Evolutionary conservation across 2,329 filamentous ascomycete species (phyloP).

Genomic region (Penicillium sp.): DNA sequence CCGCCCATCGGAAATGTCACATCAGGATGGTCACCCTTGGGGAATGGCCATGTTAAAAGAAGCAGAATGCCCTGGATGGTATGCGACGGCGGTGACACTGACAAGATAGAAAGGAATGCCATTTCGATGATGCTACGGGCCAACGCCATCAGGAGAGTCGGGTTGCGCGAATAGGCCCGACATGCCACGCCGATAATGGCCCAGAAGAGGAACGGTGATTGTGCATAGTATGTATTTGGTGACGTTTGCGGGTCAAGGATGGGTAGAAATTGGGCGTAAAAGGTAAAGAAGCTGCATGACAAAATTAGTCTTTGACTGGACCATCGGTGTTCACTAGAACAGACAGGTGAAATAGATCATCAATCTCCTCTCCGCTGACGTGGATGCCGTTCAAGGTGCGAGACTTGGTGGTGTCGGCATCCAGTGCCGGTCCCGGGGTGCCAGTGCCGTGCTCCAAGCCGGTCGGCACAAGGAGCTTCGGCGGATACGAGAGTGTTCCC

Average conservation of each 20-base stretch:
- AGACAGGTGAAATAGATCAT: constrained; percentile 38
- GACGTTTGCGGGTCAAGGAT: constrained; percentile 48
- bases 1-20: constrained; percentile 37
- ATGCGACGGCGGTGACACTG: constrained; percentile 30
- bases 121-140: constrained; percentile 34
- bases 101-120: constrained; percentile 33
- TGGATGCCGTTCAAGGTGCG: constrained; percentile 30
- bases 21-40: constrained; percentile 34
- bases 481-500: constrained; percentile 14
- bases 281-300: constrained; percentile 33
- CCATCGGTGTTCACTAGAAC: background rate
- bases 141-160: constrained; percentile 36
- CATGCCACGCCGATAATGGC: constrained; percentile 48
- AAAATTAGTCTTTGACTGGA: background rate
- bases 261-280: constrained; percentile 38
- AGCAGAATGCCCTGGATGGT: constrained; percentile 38
- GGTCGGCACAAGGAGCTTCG: constrained; percentile 20
- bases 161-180: constrained; percentile 37
- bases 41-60: constrained; percentile 41
- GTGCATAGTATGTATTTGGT: constrained; percentile 70
- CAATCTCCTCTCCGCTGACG: constrained; percentile 33
- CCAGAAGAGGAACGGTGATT: constrained; percentile 82
- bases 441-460: constrained; percentile 13
- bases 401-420: constrained; percentile 24
- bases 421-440: constrained; percentile 8